Evolutionary conservation across 768 basidiomycete species (phyloP), one percentile per base, ranked within the genome.

Genomic region (Lyophyllum shimeji): DNA sequence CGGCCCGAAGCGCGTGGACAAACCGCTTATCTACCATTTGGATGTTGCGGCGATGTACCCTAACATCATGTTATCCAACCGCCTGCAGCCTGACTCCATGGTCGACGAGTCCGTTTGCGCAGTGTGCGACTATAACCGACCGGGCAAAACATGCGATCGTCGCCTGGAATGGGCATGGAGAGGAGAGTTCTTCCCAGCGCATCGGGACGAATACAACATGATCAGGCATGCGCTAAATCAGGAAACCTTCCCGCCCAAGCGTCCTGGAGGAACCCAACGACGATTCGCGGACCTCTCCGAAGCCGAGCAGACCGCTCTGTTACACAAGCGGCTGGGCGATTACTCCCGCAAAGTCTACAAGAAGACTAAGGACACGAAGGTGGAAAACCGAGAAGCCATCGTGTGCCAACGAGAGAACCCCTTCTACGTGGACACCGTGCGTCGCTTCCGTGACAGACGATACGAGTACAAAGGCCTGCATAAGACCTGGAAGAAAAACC

Each of bases 21-120:
- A 86, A 12, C 97, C 97, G 0, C 84, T 98, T 60, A 98, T 99
- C 67, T 99, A 99, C 73, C 97, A 99, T 71, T 74, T 98, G 65
- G 97, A 99, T 65, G 97, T 99, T 59, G 97, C 97, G 2, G 97
- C 97, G 60, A 99, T 99, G 97, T 98, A 99, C 70, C 97, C 97
- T 54, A 99, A 98, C 72, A 98, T 99, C 83, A 99, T 99, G 97
- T 87, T 99, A 78, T 98, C 95, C 17, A 99, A 99, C 68, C 92
- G 97, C 31, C 81, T 99, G 1, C 97, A 99, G 63, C 97, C 97
- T 1, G 97, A 99, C 72, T 97, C 97, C 1, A 90, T 98, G 76
- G 89, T 98, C 9, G 93, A 95, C 65, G 97, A 98, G 70, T 86
- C 96, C 18, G 89, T 88, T 17, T 99, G 97, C 66, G 97, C 97